These are phyloP conservation scores for Pythium myriotylum DNA, from an alignment of 352 stramenopile species.

Conservation along the genomic window DNA sequence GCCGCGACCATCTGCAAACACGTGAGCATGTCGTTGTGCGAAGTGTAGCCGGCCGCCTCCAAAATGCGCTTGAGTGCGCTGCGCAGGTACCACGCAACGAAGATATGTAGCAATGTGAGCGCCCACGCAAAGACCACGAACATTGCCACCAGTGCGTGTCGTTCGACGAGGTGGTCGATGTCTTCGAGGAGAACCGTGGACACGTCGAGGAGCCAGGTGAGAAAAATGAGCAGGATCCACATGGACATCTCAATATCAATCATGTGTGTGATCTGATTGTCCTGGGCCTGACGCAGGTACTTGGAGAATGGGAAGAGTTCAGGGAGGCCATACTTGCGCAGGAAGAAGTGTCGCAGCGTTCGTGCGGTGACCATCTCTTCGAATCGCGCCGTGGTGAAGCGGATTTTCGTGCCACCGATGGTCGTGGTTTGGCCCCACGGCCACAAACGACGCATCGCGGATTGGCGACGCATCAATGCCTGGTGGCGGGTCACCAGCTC, in stretches of 20 bases:
- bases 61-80: slow-evolving; percentile 14
- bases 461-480: slow-evolving; percentile 15
- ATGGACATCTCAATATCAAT: slow-evolving; percentile 71
- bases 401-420: slow-evolving; percentile 7
- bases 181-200: slow-evolving; percentile 14
- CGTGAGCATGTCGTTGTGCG: slow-evolving; percentile 19
- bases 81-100: slow-evolving; percentile 20
- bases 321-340: slow-evolving; percentile 22
- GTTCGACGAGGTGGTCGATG: slow-evolving; percentile 15
- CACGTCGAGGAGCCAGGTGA: slow-evolving; percentile 24
- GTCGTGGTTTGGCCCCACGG: slow-evolving; percentile 4
- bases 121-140: slow-evolving; percentile 24
- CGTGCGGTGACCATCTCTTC: slow-evolving; percentile 23
- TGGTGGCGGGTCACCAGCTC: slow-evolving; percentile 30
- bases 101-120: slow-evolving; percentile 18
- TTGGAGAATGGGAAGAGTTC: slow-evolving; percentile 60
- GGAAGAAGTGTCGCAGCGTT: slow-evolving; percentile 28
- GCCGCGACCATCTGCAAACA: slow-evolving; percentile 18
- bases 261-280: slow-evolving; percentile 76
- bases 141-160: slow-evolving; percentile 17
- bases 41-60: slow-evolving; percentile 21
- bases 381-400: slow-evolving; percentile 11
- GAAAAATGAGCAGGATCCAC: slow-evolving; percentile 32
- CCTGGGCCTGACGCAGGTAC: slow-evolving; percentile 69
- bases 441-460: slow-evolving; percentile 13